A percentile compares a stretch with the other conserved stretches of the same genome.
Conservation (phyloP, 2,329 filamentous ascomycete genomes). For the Samsoniella hepiali region DNA sequence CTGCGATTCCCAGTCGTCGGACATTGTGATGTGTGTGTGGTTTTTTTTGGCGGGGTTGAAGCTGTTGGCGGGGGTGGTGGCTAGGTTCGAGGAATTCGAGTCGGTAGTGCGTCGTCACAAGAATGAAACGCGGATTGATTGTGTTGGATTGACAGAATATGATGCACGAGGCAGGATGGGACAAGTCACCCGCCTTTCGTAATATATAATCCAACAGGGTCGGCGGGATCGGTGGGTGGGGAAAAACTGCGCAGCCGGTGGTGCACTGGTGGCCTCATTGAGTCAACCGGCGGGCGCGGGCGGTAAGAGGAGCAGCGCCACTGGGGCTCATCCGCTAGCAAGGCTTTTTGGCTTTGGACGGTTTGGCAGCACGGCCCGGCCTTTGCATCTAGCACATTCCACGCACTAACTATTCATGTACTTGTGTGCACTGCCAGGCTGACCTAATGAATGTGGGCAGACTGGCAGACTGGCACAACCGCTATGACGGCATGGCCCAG, state of each 20-base stretch:
- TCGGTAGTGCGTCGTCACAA: background rate
- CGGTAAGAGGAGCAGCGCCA: conserved; percentile 24
- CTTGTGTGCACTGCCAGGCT: no score
- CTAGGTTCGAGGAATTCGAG: conserved; percentile 12
- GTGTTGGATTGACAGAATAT: background rate
- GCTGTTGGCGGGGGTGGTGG: background rate
- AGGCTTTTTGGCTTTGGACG: background rate
- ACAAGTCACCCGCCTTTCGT: background rate
- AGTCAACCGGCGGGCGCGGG: conserved; percentile 36
- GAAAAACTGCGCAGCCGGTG: background rate
- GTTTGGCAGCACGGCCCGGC: background rate
- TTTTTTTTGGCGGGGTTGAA: conserved; percentile 20
- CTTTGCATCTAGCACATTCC: conserved; percentile 14
- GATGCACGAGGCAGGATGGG: background rate
- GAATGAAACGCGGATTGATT: background rate
- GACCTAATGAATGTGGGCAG: no score
- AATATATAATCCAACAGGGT: conserved; percentile 22
- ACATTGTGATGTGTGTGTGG: conserved; percentile 54
- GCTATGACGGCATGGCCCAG: conserved; percentile 15
- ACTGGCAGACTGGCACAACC: background rate
- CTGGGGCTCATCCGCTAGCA: conserved; percentile 17
- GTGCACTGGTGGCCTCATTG: conserved; percentile 25
- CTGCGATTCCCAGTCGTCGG: conserved; percentile 74
- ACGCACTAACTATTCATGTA: background rate
- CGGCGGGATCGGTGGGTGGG: conserved; percentile 28